Percentiles rank a stretch among this genome's conserved stretches.
Conservation (phyloP, 2,329 filamentous ascomycete species). For the Ustulina deusta region DNA sequence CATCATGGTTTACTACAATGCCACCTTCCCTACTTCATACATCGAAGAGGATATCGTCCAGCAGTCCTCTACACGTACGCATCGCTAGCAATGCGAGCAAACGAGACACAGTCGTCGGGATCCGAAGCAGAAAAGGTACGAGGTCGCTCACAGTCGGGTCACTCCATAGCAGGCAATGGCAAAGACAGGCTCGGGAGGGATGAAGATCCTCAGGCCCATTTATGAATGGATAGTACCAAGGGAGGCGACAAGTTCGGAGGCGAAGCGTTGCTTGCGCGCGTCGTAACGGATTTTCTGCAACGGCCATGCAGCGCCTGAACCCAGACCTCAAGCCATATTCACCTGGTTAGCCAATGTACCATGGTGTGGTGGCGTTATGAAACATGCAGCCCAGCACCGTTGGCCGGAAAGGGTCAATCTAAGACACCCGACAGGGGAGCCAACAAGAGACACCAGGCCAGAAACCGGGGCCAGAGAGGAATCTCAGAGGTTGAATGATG, state of each 20-base stretch:
- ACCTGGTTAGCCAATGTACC: slow-evolving; percentile 28
- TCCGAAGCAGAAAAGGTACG: slow-evolving; percentile 42
- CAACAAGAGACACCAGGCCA: slow-evolving; percentile 26
- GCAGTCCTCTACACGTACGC: slow-evolving; percentile 47
- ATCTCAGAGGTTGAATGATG: background rate
- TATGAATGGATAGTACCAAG: slow-evolving; percentile 41
- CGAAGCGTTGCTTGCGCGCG: slow-evolving; percentile 48
- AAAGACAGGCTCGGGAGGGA: slow-evolving; percentile 43
- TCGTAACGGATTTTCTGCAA: slow-evolving; percentile 50
- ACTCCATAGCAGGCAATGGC: slow-evolving; percentile 43
- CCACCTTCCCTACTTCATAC: slow-evolving; percentile 39
- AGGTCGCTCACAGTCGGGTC: slow-evolving; percentile 37
- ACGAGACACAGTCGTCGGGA: slow-evolving; percentile 43
- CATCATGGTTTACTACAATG: slow-evolving; percentile 43
- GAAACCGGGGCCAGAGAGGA: slow-evolving; percentile 23
- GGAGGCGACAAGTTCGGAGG: slow-evolving; percentile 44
- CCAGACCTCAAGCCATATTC: slow-evolving; percentile 34
- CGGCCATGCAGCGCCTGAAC: slow-evolving; percentile 43
- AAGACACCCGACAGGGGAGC: slow-evolving; percentile 39
- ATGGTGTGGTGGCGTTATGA: slow-evolving; percentile 47
- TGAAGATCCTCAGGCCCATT: slow-evolving; percentile 42
- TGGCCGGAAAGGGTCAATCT: slow-evolving; percentile 26
- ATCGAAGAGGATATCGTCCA: slow-evolving; percentile 39
- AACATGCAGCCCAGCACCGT: slow-evolving; percentile 49
- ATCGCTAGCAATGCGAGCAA: slow-evolving; percentile 52